Evolutionary conservation across 192 early-diverging fungal species (phyloP), one percentile per base, ranked within the genome.

Genomic region (Linnemannia elongata): DNA sequence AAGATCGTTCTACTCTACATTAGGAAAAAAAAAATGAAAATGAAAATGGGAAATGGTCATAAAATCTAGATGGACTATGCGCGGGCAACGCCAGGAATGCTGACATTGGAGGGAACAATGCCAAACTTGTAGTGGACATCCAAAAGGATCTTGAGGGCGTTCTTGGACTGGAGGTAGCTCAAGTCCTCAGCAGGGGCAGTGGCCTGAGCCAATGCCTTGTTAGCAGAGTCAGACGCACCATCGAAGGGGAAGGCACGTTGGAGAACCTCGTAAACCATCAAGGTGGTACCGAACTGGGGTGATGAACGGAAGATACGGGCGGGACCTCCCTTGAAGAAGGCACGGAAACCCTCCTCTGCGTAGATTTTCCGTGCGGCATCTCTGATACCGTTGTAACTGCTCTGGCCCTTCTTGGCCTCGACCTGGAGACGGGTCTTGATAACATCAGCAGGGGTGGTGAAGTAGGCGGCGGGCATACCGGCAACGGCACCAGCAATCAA

Each of bases 371-470:
- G 87, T 35, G 95, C 94, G 18, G 96, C 97, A 90, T 98, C 97
- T 3, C 91, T 35, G 45, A 99, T 94, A 24, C 98, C 98, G 41
- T 88, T 93, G 88, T 98, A 98, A 4, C 92, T 91, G 8, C 96
- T 96, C 88, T 98, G 95, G 72, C 97, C 97, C 82, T 95, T 93
- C 55, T 94, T 91, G 41, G 97, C 97, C 75, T 96, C 96, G 39
- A 98, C 98, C 89, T 99, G 98, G 45, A 99, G 89, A 74, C 98
- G 95, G 20, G 98, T 99, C 91, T 99, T 99, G 90, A 99, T 98
- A 39, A 99, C 98, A 90, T 99, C 98, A 44, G 97, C 97, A 22
- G 98, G 98, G 1, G 98, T 99, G 44, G 97, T 97, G 44, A 99
- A 94, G 91, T 98, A 99, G 9, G 98, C 97, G 27, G 98, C 98